These are phyloP conservation scores for Linum tenue DNA, from an alignment of 345 rosid genomes.

Conservation along the genomic window DNA sequence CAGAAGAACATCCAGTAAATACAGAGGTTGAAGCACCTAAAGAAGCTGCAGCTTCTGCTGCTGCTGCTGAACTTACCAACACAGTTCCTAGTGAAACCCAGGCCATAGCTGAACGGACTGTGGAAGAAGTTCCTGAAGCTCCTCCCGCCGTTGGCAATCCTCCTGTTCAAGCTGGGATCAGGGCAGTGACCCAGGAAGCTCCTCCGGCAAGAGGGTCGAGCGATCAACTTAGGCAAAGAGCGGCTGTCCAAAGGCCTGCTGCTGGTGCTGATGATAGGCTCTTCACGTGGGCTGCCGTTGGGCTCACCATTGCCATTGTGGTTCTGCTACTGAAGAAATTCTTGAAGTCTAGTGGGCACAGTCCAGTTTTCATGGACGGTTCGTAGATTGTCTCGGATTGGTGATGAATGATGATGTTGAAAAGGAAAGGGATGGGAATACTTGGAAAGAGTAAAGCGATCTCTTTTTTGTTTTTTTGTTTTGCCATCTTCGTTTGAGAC, in stretches of 20 bases:
- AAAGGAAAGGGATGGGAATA: neutral
- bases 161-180: conserved; percentile 22
- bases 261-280: conserved; percentile 46
- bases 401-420: neutral
- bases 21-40: conserved; percentile 19
- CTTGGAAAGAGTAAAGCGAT: neutral
- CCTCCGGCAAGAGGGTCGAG: conserved; percentile 25
- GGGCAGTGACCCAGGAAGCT: conserved; percentile 22
- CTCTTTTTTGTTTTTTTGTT: too few species aligned
- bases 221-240: conserved; percentile 25
- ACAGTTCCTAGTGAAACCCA: conserved; percentile 15
- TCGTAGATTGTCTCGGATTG: conserved; percentile 29
- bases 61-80: conserved; percentile 19
- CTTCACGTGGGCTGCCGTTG: conserved; percentile 79
- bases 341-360: conserved; percentile 66
- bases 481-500: too few species aligned
- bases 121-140: conserved; percentile 38
- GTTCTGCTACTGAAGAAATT: conserved; percentile 84
- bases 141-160: conserved; percentile 19
- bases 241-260: conserved; percentile 45
- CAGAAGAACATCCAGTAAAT: conserved; percentile 17
- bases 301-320: conserved; percentile 74
- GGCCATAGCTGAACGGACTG: conserved; percentile 26
- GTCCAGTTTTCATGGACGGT: conserved; percentile 69
- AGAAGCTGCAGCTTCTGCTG: conserved; percentile 13